Conservation (phyloP, 2,329 filamentous ascomycete species). For the Bipolaris cookei region DNA sequence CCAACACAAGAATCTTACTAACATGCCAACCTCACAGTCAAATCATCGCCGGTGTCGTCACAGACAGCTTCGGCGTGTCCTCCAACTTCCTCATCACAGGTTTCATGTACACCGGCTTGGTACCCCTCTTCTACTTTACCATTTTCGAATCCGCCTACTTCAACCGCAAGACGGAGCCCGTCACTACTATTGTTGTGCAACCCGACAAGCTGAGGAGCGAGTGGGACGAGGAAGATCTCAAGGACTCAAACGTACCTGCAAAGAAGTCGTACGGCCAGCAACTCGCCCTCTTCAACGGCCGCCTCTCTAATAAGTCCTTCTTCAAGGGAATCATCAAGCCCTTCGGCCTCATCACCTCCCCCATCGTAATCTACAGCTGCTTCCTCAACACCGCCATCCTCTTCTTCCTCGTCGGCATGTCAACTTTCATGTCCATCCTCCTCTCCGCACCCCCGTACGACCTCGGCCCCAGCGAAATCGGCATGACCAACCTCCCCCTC, state of each 20-base stretch:
- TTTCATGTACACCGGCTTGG: constrained; percentile 12
- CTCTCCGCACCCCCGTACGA: constrained; percentile 19
- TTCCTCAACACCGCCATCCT: constrained; percentile 19
- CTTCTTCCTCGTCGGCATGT: constrained; percentile 16
- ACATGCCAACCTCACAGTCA: not conserved
- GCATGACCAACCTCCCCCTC: constrained; percentile 19
- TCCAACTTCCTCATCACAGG: constrained; percentile 19
- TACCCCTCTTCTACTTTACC: constrained; percentile 17
- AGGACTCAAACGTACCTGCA: constrained; percentile 2
- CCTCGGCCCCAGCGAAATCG: constrained; percentile 18
- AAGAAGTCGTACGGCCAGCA: constrained; percentile 10
- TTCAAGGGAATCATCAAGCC: constrained; percentile 21
- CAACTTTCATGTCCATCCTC: constrained; percentile 21
- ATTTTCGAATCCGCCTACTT: constrained; percentile 23
- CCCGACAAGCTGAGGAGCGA: constrained; percentile 14
- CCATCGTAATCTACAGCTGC: constrained; percentile 22
- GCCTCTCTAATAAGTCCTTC: constrained; percentile 18
- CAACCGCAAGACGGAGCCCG: constrained; percentile 6
- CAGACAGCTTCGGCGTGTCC: constrained; percentile 15
- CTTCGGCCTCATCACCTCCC: constrained; percentile 14
- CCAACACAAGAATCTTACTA: not conserved
- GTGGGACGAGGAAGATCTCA: constrained; percentile 14
- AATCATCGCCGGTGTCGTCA: constrained; percentile 18
- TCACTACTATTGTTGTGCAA: constrained; percentile 5
- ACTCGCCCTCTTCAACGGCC: constrained; percentile 13